phyloP scores from a whole-genome alignment of 192 early-diverging fungal species.

The Radiomyces spectabilis region DNA sequence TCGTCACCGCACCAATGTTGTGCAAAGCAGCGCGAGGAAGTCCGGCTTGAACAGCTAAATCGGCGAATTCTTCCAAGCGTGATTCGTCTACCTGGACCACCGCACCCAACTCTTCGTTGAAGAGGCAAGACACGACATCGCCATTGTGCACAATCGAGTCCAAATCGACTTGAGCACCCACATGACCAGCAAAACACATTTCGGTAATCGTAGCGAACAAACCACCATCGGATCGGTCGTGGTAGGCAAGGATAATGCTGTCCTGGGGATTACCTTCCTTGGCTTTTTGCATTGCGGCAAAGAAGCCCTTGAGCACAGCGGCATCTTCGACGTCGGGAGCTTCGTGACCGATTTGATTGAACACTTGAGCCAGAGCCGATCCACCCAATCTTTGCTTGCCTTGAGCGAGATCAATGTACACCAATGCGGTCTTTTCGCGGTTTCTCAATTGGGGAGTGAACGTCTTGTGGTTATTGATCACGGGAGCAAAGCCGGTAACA shows the following conservation, averaged over 20 bases:
- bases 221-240: constrained; percentile 98
- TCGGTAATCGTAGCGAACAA: constrained; percentile 87
- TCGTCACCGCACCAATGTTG: constrained; percentile 50
- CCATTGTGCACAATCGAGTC: constrained; percentile 35
- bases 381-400: constrained; percentile 89
- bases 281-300: constrained; percentile 57
- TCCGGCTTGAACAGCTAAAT: constrained; percentile 40
- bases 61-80: constrained; percentile 46
- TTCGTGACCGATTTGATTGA: constrained; percentile 69
- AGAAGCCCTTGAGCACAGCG: constrained; percentile 65
- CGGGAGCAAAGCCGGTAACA: constrained; percentile 90
- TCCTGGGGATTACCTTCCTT: constrained; percentile 23
- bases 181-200: constrained; percentile 95
- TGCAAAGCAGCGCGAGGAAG: constrained; percentile 51
- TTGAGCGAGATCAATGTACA: constrained; percentile 80
- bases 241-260: constrained; percentile 81
- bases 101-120: constrained; percentile 98
- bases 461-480: constrained; percentile 77
- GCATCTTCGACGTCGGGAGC: constrained; percentile 85
- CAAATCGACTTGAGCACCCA: constrained; percentile 69
- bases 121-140: constrained; percentile 59
- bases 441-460: constrained; percentile 79
- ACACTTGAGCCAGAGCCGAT: constrained; percentile 92
- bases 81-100: constrained; percentile 77
- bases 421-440: constrained; percentile 48